Base-by-base conservation (phyloP, 2,329 filamentous ascomycete species). In the Pseudogymnoascus sp. region DNA sequence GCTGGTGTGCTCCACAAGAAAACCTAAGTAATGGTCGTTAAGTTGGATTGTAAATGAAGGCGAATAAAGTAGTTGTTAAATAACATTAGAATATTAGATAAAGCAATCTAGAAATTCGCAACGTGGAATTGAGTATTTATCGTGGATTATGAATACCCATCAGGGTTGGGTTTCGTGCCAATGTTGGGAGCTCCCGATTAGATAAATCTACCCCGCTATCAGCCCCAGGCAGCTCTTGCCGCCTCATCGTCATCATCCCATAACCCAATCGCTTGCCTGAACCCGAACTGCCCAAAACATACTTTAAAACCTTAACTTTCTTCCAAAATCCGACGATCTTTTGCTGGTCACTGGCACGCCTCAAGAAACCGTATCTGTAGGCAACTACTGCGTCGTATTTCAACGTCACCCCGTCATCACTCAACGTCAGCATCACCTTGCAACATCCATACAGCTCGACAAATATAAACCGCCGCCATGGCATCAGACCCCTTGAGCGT, bases 401-500 rank as follows among this genome's bases (percentile, higher is more conserved):
- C n/a, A 35, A 40, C 31, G 16, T 22, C n/a, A 19, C 38, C 19
- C 24, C 7, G 2, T 16, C 6, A 2, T n/a, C 33, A 14, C 14
- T n/a, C n/a, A 22, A 31, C 24, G 26, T 31, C 46, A 31, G 11
- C 24, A 16, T 11, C 46, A 60, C 31, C 56, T 37, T 37, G 37
- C 22, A 22, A 40, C 24, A 56, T 43, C 14, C 28, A 24, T 19
- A 41, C 22, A 19, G 41, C 40, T 33, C 11, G 24, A 63, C 24
- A 59, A 40, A 53, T 31, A 53, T 53, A 31, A 50, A 8, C 46
- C 46, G 46, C 41, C 66, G 68, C 38, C 8, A 73, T 73, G 72
- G 63, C 67, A 43, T 65, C 63, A 28, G 69, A 78, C 61, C 77
- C 79, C 5, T 74, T 81, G 59, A 75, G 73, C 64, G 72, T 77